These are phyloP conservation scores for Tulasnella sp. DNA, from an alignment of 768 basidiomycete genomes.

Conservation along the genomic window DNA sequence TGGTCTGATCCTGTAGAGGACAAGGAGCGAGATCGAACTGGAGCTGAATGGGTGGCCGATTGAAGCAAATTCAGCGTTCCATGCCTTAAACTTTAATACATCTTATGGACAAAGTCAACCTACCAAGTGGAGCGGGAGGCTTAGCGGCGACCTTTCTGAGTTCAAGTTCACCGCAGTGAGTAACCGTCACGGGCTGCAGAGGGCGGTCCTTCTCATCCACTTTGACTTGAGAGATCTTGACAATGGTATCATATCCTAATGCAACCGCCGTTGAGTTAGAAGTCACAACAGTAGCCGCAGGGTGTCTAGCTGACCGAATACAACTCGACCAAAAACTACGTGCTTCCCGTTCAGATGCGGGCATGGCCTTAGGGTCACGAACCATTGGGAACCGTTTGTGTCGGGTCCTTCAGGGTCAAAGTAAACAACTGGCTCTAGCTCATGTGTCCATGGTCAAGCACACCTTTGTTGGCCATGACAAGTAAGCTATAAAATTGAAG, in stretches of 20 bases:
- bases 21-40: constrained; percentile 18
- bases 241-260: constrained; percentile 37
- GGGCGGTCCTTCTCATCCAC: constrained; percentile 73
- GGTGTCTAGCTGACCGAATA: constrained; percentile 27
- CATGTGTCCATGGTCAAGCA: neutral
- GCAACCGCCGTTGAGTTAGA: no score
- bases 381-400: constrained; percentile 83
- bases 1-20: constrained; percentile 16
- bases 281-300: neutral
- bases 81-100: constrained; percentile 13
- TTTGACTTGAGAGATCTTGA: constrained; percentile 49
- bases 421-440: neutral
- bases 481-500: constrained; percentile 41
- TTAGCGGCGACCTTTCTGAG: constrained; percentile 36
- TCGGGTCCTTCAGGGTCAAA: constrained; percentile 34
- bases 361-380: constrained; percentile 67
- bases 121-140: constrained; percentile 10
- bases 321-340: constrained; percentile 32
- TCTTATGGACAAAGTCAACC: constrained; percentile 3
- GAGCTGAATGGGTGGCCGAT: constrained; percentile 1
- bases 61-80: neutral
- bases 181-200: constrained; percentile 50
- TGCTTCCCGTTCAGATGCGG: constrained; percentile 60
- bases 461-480: constrained; percentile 82
- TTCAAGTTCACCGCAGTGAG: constrained; percentile 79